Base-by-base conservation (phyloP, 108 stramenopile genomes). In the Skeletonema potamos region DNA sequence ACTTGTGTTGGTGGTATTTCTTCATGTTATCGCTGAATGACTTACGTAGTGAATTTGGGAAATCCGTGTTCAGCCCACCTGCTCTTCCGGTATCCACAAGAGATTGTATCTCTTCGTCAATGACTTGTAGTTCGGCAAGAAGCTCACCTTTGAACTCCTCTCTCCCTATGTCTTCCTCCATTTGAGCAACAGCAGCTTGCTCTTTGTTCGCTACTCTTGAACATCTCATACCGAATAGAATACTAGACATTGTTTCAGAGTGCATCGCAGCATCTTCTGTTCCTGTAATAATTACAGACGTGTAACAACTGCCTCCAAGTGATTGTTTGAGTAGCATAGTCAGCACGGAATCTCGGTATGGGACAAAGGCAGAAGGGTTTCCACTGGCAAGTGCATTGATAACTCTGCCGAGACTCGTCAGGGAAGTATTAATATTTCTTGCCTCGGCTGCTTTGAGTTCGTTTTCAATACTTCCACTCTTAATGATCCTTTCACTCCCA, bases 311-410 rank as follows among this genome's bases (percentile, higher is more conserved):
- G 0, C 79, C 79, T 8, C 73, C 79, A 22, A 81, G 33, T 13
- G 62, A 48, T 20, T 81, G 59, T 9, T 24, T 24, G 3, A 81
- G 48, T 24, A 81, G n/a, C 70, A 76, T 71, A 11, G 79, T 77
- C 17, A 81, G 39, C 3, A 33, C 71, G 1, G 73, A 74, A 41
- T 81, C 79, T 9, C 79, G 72, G 29, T 81, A 81, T 12, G 79
- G 79, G 15, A 81, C 64, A 68, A 72, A 75, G 48, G 22, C 48
- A 22, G 48, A 22, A 30, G 28, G 46, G 5, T 58, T 29, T 15
- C 62, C 61, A 39, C 73, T 68, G 26, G 36, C 12, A 15, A 80
- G 69, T 27, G 79, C 69, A 17, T 48, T 66, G 30, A 80, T 80
- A 28, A 69, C 67, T 69, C 55, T 75, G 5, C 79, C 67, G 12